These are phyloP conservation scores for Ascocoryne sarcoides DNA, from an alignment of 2,329 filamentous ascomycete species.

Conservation along the genomic window DNA sequence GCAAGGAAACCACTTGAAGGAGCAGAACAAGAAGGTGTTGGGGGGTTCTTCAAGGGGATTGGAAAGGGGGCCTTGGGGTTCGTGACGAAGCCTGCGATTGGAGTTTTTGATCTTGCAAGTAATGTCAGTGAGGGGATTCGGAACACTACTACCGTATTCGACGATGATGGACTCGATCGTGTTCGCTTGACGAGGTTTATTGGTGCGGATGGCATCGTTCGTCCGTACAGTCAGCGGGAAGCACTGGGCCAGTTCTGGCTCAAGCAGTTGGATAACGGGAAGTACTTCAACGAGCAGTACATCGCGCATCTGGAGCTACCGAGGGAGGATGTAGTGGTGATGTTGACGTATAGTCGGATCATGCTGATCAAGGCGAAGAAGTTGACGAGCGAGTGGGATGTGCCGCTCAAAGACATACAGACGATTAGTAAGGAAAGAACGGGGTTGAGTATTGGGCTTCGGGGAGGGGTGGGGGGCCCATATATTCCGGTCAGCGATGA, in stretches of 20 bases:
- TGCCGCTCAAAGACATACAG: conserved; percentile 89
- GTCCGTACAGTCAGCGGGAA: conserved; percentile 89
- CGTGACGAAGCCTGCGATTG: conserved; percentile 95
- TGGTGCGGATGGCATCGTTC: conserved; percentile 83
- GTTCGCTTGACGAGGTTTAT: conserved; percentile 92
- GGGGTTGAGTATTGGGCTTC: conserved; percentile 78
- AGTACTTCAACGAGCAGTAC: conserved; percentile 96
- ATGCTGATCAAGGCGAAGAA: conserved; percentile 83
- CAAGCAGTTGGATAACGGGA: conserved; percentile 94
- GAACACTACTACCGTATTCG: conserved; percentile 97
- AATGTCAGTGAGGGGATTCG: conserved; percentile 96
- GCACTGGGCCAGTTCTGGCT: conserved; percentile 97
- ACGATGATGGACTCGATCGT: conserved; percentile 86
- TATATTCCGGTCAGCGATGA: conserved; percentile 94
- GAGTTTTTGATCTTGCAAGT: conserved; percentile 91
- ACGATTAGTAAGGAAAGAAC: conserved; percentile 96
- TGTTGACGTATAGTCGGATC: conserved; percentile 82
- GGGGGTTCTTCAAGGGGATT: conserved; percentile 95
- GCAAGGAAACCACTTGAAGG: conserved; percentile 91
- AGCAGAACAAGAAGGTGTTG: conserved; percentile 86
- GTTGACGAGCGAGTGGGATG: conserved; percentile 89
- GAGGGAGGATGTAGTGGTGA: conserved; percentile 77
- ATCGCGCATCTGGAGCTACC: conserved; percentile 92
- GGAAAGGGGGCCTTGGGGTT: conserved; percentile 90
- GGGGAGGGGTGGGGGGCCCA: conserved; percentile 86